Evolutionary conservation across 345 rosid genomes (phyloP).

Genomic region (Sisymbrium irio): DNA sequence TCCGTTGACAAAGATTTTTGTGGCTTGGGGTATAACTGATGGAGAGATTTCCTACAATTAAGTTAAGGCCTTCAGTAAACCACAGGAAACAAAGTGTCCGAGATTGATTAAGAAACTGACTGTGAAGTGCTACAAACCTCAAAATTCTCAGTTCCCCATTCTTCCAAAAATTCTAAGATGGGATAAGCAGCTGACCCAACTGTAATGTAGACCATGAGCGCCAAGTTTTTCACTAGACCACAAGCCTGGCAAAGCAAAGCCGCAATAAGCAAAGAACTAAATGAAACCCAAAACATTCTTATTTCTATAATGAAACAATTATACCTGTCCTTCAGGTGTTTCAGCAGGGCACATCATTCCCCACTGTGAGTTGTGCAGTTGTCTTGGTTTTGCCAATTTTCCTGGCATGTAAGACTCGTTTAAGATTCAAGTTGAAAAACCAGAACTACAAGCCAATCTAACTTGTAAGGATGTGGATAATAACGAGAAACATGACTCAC

Average conservation of each 20-base stretch:
- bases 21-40: conserved; percentile 91
- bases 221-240: conserved; percentile 95
- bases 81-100: conserved; percentile 2
- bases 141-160: conserved; percentile 98
- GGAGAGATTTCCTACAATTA: conserved; percentile 86
- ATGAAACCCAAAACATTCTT: neutral
- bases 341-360: conserved; percentile 99
- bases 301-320: conserved; percentile 14
- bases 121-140: conserved; percentile 53
- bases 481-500: neutral
- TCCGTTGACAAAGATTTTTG: conserved; percentile 94
- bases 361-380: conserved; percentile 99
- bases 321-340: conserved; percentile 99
- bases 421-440: conserved; percentile 4
- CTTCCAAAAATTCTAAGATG: conserved; percentile 86
- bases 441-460: neutral
- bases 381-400: conserved; percentile 96
- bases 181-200: conserved; percentile 97
- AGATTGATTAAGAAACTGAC: neutral
- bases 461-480: neutral
- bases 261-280: neutral
- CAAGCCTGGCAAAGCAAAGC: conserved; percentile 59
- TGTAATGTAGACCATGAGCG: conserved; percentile 96
- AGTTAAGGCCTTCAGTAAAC: conserved; percentile 22
- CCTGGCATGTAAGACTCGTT: conserved; percentile 47